phyloP scores from a whole-genome alignment of 805 yeast genomes.

The Candida easanensis region DNA sequence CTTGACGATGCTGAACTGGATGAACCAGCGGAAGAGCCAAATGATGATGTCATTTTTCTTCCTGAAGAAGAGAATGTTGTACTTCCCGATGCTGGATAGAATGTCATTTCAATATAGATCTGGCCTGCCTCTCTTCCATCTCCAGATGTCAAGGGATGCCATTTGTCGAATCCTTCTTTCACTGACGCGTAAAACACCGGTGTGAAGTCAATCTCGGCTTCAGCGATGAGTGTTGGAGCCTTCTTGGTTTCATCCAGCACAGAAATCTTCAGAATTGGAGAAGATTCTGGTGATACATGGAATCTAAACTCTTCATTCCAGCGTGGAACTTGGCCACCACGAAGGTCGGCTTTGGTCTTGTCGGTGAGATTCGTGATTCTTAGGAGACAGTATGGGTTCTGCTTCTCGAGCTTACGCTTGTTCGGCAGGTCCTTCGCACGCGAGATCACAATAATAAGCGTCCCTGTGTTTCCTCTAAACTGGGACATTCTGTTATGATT shows the following conservation, averaged over 20 bases:
- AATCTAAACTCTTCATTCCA: constrained; percentile 81
- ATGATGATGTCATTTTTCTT: constrained; percentile 3
- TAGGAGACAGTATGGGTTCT: constrained; percentile 84
- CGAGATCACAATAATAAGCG: constrained; percentile 70
- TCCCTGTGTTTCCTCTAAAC: constrained; percentile 39
- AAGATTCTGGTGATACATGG: constrained; percentile 59
- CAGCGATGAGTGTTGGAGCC: constrained; percentile 86
- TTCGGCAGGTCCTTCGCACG: constrained; percentile 87
- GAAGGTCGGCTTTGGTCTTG: constrained; percentile 67
- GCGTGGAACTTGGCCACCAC: constrained; percentile 94
- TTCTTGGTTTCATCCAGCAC: constrained; percentile 82
- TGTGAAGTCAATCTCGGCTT: constrained; percentile 72
- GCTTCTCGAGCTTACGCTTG: constrained; percentile 83
- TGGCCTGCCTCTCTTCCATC: constrained; percentile 76
- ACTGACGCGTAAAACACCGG: constrained; percentile 65
- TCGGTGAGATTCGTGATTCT: constrained; percentile 80
- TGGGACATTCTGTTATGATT: constrained; percentile 19
- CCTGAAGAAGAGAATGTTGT: constrained; percentile 7
- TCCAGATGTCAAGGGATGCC: constrained; percentile 72
- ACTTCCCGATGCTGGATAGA: constrained; percentile 55
- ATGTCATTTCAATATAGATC: constrained; percentile 87
- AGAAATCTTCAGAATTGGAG: constrained; percentile 63
- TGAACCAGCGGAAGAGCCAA: constrained; percentile 6
- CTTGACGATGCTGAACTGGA: constrained; percentile 5
- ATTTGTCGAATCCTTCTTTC: constrained; percentile 76